Base-by-base conservation (phyloP, 2,329 filamentous ascomycete genomes). In the Cucurbitaria berberidis region DNA sequence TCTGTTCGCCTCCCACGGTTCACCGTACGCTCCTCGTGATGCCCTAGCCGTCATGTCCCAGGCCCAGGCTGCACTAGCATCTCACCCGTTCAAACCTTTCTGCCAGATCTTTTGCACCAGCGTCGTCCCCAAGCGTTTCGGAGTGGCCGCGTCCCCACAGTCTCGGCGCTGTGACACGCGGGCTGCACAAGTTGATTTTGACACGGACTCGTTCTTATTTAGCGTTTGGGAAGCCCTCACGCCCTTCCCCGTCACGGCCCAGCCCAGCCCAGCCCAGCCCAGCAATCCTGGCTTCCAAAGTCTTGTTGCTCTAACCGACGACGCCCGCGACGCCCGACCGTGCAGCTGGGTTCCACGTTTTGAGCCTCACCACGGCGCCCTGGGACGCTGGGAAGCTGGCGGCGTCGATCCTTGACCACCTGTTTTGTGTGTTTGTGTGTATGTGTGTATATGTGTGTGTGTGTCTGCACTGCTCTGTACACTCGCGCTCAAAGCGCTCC, bases 291-390 rank as follows among this genome's bases (percentile, higher is more conserved):
- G 58, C 57, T n/a, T 53, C 67, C 56, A 49, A 64, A 57, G 55
- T 53, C 58, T 57, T 63, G 51, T 60, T 64, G 55, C 62, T 64
- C 62, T 53, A 68, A 49, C 63, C 64, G 68, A 67, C 62, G 54
- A 27, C 40, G 40, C 40, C 45, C 35, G 29, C 35, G 16, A 68
- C 67, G 69, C 70, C 69, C 60, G 63, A 66, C 69, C 70, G 62
- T 57, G 43, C 66, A 62, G 56, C 60, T 68, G 70, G 72, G 65
- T 64, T 58, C 68, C 64, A 68, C 67, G 66, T 67, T 68, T 51
- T 66, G 63, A 72, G 66, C 67, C 65, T 64, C 63, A 59, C 43
- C 41, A 45, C 21, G n/a, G 32, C 55, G 47, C 53, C 43, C 45
- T 19, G 44, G 16, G 7, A 6, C 40, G 40, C n/a, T 19, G 40